phyloP scores from a whole-genome alignment of 805 yeast genomes.

The Ogataea chonburiensis region DNA sequence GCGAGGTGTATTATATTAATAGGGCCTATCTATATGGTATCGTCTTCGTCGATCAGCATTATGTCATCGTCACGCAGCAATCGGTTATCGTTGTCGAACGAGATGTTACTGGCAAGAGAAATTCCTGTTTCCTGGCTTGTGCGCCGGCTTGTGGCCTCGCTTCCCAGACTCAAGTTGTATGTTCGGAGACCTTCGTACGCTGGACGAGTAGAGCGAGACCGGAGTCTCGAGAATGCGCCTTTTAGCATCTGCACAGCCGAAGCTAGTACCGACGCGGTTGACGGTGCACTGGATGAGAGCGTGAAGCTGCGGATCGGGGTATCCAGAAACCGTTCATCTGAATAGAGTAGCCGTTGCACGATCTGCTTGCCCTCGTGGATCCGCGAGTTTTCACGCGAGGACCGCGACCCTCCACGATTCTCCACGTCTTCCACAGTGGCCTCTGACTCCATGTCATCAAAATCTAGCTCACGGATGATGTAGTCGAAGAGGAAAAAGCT shows the following conservation, averaged over 20 bases:
- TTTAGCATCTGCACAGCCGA: constrained; percentile 2
- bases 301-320: constrained; percentile 24
- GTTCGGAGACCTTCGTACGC: constrained; percentile 24
- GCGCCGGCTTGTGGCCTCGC: constrained; percentile 16
- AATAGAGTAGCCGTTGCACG: constrained; percentile 23
- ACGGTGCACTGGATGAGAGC: constrained; percentile 11
- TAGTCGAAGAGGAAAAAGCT: constrained; percentile 33
- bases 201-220: constrained; percentile 1
- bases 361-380: constrained; percentile 32
- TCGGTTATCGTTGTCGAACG: constrained; percentile 32
- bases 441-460: constrained; percentile 16
- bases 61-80: constrained; percentile 32
- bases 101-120: constrained; percentile 23
- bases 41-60: constrained; percentile 27
- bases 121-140: constrained; percentile 28
- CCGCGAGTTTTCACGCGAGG: constrained; percentile 21
- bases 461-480: constrained; percentile 33
- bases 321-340: constrained; percentile 11
- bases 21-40: constrained; percentile 1
- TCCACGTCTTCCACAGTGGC: constrained; percentile 16
- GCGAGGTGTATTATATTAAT: constrained; percentile 6
- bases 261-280: constrained; percentile 2
- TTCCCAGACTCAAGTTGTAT: constrained; percentile 21
- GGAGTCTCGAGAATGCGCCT: constrained; percentile 4
- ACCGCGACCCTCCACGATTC: constrained; percentile 10